Evolutionary conservation across 495 filamentous ascomycete genomes (phyloP).

Genomic region (Aspergillus taichungensis): DNA sequence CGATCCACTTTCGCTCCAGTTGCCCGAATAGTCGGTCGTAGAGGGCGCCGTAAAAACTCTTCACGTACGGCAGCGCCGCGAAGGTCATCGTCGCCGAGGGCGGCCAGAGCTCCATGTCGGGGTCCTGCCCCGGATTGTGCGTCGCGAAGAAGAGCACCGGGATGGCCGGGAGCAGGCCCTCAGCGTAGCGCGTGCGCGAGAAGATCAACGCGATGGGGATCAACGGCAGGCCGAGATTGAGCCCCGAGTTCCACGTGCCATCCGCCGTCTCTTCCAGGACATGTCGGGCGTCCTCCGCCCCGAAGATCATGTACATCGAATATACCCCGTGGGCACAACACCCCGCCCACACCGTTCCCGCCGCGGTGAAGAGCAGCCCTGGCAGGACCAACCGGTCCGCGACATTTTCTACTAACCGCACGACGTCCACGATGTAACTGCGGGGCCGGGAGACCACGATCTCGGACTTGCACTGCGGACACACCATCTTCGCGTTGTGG

Average conservation of each 20-base stretch:
- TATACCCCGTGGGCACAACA: conserved; percentile 51
- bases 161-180: conserved; percentile 51
- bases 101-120: conserved; percentile 54
- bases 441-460: conserved; percentile 66
- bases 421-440: conserved; percentile 54
- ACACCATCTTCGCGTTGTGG: conserved; percentile 51
- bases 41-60: conserved; percentile 55
- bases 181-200: conserved; percentile 49
- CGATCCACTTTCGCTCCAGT: conserved; percentile 56
- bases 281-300: conserved; percentile 44
- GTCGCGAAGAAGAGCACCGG: conserved; percentile 55
- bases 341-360: conserved; percentile 45
- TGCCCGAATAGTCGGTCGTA: conserved; percentile 55
- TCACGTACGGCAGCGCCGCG: conserved; percentile 56
- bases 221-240: conserved; percentile 49
- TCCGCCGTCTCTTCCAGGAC: conserved; percentile 38
- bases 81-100: conserved; percentile 65
- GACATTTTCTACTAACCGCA: conserved; percentile 45
- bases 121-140: conserved; percentile 33
- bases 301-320: conserved; percentile 56
- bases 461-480: conserved; percentile 79
- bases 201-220: conserved; percentile 54
- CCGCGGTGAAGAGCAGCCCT: conserved; percentile 46
- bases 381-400: conserved; percentile 50
- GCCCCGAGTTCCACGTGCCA: conserved; percentile 30